Conservation (phyloP, 2,329 filamentous ascomycete genomes). For the Emericellopsis cladophorae region DNA sequence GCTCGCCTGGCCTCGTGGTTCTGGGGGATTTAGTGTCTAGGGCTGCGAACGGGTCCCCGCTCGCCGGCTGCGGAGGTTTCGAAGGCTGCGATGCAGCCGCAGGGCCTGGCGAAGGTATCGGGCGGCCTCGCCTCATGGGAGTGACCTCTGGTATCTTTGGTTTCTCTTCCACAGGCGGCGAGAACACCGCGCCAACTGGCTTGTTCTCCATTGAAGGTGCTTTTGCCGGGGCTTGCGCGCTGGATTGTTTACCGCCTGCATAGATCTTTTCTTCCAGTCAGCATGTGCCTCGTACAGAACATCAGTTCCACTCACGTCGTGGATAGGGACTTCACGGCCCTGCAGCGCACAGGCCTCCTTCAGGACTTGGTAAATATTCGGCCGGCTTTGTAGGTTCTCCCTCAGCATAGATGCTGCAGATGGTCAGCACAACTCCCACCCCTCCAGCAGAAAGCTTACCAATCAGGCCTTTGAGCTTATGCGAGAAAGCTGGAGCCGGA, state of each 20-base stretch:
- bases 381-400: conserved; percentile 65
- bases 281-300: neutral
- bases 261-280: conserved; percentile 48
- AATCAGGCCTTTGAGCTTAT: conserved; percentile 79
- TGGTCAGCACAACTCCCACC: conserved; percentile 6
- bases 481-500: conserved; percentile 77
- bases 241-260: conserved; percentile 47
- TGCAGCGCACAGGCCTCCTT: conserved; percentile 82
- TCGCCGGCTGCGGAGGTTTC: conserved; percentile 55
- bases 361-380: conserved; percentile 90
- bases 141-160: conserved; percentile 75
- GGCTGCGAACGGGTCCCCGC: conserved; percentile 79
- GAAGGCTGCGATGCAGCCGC: conserved; percentile 38
- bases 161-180: conserved; percentile 58
- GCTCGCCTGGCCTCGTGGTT: conserved; percentile 32
- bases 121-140: conserved; percentile 82
- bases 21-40: conserved; percentile 51
- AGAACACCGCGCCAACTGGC: conserved; percentile 68
- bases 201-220: conserved; percentile 40
- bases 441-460: conserved; percentile 32
- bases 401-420: conserved; percentile 70
- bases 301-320: conserved; percentile 54
- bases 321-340: conserved; percentile 72
- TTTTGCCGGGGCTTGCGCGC: conserved; percentile 39
- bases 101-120: conserved; percentile 20